These are phyloP conservation scores for Mycena kentingensis DNA, from an alignment of 768 basidiomycete genomes.

Conservation along the genomic window DNA sequence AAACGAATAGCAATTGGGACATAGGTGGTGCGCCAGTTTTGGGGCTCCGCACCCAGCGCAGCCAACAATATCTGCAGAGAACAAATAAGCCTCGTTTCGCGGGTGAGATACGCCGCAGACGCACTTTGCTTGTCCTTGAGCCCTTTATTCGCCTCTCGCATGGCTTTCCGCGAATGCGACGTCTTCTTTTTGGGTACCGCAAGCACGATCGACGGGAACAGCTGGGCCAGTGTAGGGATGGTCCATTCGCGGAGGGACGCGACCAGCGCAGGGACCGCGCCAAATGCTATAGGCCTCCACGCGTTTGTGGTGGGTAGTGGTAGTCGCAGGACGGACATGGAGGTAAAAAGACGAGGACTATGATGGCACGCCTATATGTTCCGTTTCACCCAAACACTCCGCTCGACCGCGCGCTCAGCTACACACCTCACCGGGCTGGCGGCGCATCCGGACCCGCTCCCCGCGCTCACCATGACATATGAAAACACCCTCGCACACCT, in stretches of 20 bases:
- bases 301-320: conserved; percentile 14
- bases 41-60: conserved; percentile 89
- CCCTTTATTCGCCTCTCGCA: conserved; percentile 93
- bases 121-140: conserved; percentile 90
- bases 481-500: conserved; percentile 72
- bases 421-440: conserved; percentile 85
- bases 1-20: conserved; percentile 76
- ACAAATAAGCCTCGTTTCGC: not conserved
- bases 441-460: conserved; percentile 84
- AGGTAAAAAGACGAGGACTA: conserved; percentile 15
- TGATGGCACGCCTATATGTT: conserved; percentile 62
- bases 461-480: conserved; percentile 75
- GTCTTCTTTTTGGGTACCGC: conserved; percentile 95
- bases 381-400: conserved; percentile 71
- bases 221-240: conserved; percentile 54
- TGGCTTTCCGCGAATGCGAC: conserved; percentile 92
- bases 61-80: conserved; percentile 73
- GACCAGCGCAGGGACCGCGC: conserved; percentile 27
- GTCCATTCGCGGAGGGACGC: conserved; percentile 33
- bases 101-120: conserved; percentile 26
- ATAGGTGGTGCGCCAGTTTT: conserved; percentile 88
- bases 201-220: conserved; percentile 85
- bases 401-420: conserved; percentile 70
- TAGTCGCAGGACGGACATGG: conserved; percentile 38
- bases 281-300: conserved; percentile 21